Percentiles rank a stretch among this genome's conserved stretches.
These are phyloP conservation scores for Cladosporium austrohemisphaericum DNA, from an alignment of 2,329 filamentous ascomycete species.

Conservation along the genomic window DNA sequence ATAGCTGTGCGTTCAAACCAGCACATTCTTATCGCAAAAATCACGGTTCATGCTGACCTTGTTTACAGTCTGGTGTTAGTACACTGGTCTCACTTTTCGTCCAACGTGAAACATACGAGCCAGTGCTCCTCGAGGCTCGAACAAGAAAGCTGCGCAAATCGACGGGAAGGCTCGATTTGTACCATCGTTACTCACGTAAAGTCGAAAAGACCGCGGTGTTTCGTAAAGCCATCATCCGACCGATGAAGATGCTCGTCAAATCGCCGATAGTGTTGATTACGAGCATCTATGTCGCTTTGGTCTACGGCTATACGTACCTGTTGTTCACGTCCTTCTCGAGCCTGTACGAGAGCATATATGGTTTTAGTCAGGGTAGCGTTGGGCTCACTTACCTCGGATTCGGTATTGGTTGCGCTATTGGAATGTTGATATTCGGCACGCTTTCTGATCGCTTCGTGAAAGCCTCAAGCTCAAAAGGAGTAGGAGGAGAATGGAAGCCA, in stretches of 20 bases:
- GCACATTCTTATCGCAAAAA: no score
- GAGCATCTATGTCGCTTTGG: slow-evolving; percentile 44
- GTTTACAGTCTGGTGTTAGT: slow-evolving; percentile 12
- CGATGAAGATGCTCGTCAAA: slow-evolving; percentile 44
- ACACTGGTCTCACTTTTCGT: slow-evolving; percentile 36
- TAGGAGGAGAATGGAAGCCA: not conserved
- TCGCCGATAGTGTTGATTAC: slow-evolving; percentile 52
- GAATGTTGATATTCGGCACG: slow-evolving; percentile 21
- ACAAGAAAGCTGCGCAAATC: slow-evolving; percentile 44
- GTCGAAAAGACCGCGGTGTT: slow-evolving; percentile 36
- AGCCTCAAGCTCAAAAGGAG: not conserved
- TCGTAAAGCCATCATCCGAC: slow-evolving; percentile 45
- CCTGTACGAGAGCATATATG: slow-evolving; percentile 49
- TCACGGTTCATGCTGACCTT: not conserved
- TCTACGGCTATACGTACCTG: slow-evolving; percentile 43
- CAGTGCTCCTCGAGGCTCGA: slow-evolving; percentile 45
- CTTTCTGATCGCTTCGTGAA: not conserved
- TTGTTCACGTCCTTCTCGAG: slow-evolving; percentile 47
- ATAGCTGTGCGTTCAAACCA: not conserved
- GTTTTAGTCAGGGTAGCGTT: slow-evolving; percentile 44
- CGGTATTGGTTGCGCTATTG: slow-evolving; percentile 41
- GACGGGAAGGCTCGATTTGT: slow-evolving; percentile 38
- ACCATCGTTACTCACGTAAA: slow-evolving; percentile 39
- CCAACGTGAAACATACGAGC: slow-evolving; percentile 46
- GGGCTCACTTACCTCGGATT: slow-evolving; percentile 50